Conservation (phyloP, 2,329 filamentous ascomycete genomes). For the Fusarium siculi region DNA sequence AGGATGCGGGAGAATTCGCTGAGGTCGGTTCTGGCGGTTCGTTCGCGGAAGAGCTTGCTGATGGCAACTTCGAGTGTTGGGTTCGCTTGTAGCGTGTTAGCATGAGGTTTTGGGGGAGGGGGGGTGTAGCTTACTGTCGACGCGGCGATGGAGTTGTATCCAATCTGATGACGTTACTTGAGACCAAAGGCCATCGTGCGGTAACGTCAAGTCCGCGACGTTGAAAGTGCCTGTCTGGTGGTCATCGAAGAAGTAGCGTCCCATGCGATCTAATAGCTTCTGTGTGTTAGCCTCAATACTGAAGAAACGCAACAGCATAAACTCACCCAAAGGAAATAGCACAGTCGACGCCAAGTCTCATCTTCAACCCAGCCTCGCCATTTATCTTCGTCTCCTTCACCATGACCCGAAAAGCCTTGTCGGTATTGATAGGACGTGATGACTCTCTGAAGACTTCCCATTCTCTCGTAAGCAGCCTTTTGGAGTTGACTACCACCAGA, state of each 20-base stretch:
- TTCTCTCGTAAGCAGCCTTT: not conserved
- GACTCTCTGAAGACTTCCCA: not conserved
- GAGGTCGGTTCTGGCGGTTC: slow-evolving; percentile 28
- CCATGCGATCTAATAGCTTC: slow-evolving; percentile 17
- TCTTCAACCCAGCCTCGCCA: slow-evolving; percentile 9
- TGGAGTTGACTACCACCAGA: not conserved
- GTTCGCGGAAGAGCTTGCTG: slow-evolving; percentile 16
- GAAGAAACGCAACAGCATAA: fast-evolving
- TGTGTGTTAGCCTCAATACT: fast-evolving
- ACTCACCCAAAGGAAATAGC: not conserved
- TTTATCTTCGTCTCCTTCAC: not conserved
- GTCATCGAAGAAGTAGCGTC: not conserved
- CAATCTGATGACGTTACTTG: slow-evolving; percentile 2
- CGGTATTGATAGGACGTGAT: not conserved
- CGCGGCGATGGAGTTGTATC: not conserved
- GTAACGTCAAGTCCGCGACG: not conserved
- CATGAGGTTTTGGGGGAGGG: no score
- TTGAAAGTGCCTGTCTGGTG: not conserved
- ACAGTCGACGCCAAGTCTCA: slow-evolving; percentile 18
- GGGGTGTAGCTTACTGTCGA: not conserved
- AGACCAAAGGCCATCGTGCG: slow-evolving; percentile 23
- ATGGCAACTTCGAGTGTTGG: slow-evolving; percentile 22
- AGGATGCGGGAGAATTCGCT: slow-evolving; percentile 37
- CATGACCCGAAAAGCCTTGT: no score
- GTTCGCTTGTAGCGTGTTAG: slow-evolving; percentile 28